Percentiles rank a stretch among this genome's conserved stretches.
Conservation (phyloP, 129 eudicot genomes). For the Logfia minima region DNA sequence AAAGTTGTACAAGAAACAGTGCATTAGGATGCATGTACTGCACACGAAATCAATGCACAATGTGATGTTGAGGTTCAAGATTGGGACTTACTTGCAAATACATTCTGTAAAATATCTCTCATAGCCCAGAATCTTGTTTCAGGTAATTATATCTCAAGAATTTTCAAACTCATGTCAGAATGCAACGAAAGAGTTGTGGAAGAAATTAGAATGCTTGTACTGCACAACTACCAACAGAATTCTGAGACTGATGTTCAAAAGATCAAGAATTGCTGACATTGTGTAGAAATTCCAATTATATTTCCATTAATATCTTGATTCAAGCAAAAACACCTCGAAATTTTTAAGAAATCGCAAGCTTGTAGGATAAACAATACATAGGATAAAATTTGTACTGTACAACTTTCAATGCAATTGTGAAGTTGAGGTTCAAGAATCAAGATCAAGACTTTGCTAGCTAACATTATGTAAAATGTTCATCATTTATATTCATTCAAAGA, state of each 20-base stretch:
- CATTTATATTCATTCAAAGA: conserved; percentile 50
- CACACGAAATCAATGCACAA: not conserved
- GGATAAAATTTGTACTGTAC: not conserved
- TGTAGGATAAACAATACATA: conserved; percentile 1
- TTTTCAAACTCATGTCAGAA: conserved; percentile 7
- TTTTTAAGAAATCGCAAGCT: not conserved
- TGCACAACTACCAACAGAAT: not conserved
- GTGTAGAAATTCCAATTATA: not conserved
- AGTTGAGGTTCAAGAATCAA: conserved; percentile 11
- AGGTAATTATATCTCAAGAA: not conserved
- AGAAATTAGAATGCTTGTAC: not conserved
- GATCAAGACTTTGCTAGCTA: conserved; percentile 10
- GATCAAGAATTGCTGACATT: conserved; percentile 4
- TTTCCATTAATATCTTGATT: conserved; percentile 10
- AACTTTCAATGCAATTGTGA: not conserved
- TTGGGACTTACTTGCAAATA: not conserved
- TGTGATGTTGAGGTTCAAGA: not conserved
- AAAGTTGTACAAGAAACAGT: not conserved
- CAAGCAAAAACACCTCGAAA: not conserved
- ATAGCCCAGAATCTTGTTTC: not conserved
- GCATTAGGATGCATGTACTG: not conserved
- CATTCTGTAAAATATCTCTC: not conserved
- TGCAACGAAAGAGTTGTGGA: not conserved
- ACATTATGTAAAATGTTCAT: conserved; percentile 30
- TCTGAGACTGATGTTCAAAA: not conserved